phyloP scores from a whole-genome alignment of 225 moss, liverwort and hornwort species.

The Marchantia paleacea region DNA sequence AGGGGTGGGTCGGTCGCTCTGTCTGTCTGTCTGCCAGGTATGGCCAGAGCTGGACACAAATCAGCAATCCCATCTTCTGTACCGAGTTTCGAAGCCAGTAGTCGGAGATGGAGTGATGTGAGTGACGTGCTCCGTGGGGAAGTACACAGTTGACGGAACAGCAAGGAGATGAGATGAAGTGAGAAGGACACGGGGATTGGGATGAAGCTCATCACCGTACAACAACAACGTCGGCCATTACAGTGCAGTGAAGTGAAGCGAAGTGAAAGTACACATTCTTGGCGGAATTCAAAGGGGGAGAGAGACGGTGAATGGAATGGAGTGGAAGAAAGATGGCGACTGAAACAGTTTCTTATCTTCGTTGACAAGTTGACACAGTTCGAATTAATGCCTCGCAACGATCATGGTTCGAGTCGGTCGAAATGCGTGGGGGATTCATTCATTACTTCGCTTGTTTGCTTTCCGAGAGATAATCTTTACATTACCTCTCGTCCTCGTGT shows the following conservation, averaged over 20 bases:
- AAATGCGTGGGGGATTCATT: background rate
- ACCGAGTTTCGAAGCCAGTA: too few species aligned
- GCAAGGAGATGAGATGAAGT: background rate
- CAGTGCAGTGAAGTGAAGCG: background rate
- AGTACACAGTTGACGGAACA: background rate
- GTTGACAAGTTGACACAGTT: background rate
- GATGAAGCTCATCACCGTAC: background rate
- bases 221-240: too few species aligned
- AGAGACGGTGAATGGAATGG: too few species aligned
- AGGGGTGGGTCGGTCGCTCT: background rate
- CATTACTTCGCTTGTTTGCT: background rate
- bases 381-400: background rate
- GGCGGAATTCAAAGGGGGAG: background rate
- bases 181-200: background rate
- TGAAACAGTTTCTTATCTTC: background rate
- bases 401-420: background rate
- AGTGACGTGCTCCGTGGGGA: background rate
- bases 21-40: background rate
- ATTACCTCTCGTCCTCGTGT: conserved; percentile 1
- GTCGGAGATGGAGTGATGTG: background rate
- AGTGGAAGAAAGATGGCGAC: background rate
- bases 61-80: background rate
- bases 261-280: background rate
- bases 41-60: background rate
- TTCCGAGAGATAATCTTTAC: background rate